These are phyloP conservation scores for Tuber melanosporum DNA, from an alignment of 495 filamentous ascomycete species.

Conservation along the genomic window DNA sequence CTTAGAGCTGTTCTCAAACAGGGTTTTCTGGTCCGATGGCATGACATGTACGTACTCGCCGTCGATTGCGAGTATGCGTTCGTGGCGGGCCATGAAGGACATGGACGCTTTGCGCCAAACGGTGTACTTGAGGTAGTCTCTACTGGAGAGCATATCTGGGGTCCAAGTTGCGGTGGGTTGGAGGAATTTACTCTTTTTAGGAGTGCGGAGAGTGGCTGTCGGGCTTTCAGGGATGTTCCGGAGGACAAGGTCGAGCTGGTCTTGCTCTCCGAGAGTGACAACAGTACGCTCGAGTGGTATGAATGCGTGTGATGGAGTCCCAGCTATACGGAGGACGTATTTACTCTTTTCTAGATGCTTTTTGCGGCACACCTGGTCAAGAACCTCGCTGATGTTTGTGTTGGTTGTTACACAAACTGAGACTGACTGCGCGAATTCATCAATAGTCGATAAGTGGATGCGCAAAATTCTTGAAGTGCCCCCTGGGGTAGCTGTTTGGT, in stretches of 20 bases:
- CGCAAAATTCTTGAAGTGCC: slow-evolving; percentile 80
- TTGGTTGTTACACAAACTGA: slow-evolving; percentile 83
- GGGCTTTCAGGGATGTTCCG: slow-evolving; percentile 55
- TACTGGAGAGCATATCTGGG: slow-evolving; percentile 61
- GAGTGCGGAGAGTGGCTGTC: slow-evolving; percentile 16
- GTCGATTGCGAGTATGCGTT: slow-evolving; percentile 80
- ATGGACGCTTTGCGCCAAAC: slow-evolving; percentile 92
- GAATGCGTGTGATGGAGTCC: slow-evolving; percentile 71
- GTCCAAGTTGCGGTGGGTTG: slow-evolving; percentile 71
- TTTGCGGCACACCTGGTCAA: slow-evolving; percentile 83
- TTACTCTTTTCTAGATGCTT: slow-evolving; percentile 83
- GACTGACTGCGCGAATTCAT: slow-evolving; percentile 55
- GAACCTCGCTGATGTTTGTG: slow-evolving; percentile 87
- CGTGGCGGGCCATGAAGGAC: slow-evolving; percentile 78
- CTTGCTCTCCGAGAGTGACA: slow-evolving; percentile 73
- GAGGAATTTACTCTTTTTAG: slow-evolving; percentile 60
- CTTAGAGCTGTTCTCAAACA: slow-evolving; percentile 58
- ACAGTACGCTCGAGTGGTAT: slow-evolving; percentile 74
- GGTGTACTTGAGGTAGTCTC: slow-evolving; percentile 60
- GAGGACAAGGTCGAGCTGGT: slow-evolving; percentile 77
- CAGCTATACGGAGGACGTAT: slow-evolving; percentile 79
- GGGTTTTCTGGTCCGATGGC: slow-evolving; percentile 57
- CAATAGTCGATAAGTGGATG: slow-evolving; percentile 72
- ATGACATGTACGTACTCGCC: slow-evolving; percentile 95
- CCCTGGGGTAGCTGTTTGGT: slow-evolving; percentile 47